Conservation (phyloP, 768 basidiomycete genomes). For the Thelephora aurantiotincta region DNA sequence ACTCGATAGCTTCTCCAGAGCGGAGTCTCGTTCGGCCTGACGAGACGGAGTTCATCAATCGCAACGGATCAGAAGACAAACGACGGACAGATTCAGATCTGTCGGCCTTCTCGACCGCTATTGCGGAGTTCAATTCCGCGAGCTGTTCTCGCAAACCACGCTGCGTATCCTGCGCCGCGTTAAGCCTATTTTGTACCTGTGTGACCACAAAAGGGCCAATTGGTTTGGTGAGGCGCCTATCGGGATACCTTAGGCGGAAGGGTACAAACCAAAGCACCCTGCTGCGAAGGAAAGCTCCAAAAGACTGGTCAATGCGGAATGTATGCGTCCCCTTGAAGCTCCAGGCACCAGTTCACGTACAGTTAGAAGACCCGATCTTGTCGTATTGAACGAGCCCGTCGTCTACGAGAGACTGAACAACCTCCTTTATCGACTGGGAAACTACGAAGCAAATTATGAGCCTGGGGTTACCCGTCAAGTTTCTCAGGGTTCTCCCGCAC, state of each 20-base stretch:
- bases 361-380: conserved; percentile 92
- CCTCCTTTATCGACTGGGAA: conserved; percentile 85
- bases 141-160: conserved; percentile 30
- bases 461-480: neutral
- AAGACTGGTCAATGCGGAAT: conserved; percentile 43
- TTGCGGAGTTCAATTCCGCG: conserved; percentile 28
- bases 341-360: conserved; percentile 28
- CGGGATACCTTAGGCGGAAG: too few relatives aligned
- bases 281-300: conserved; percentile 91
- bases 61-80: neutral
- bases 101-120: conserved; percentile 36
- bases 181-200: conserved; percentile 46
- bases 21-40: conserved; percentile 42
- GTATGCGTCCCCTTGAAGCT: conserved; percentile 14
- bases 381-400: conserved; percentile 78
- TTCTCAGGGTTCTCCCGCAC: conserved; percentile 22
- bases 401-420: conserved; percentile 74
- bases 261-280: conserved; percentile 51
- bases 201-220: neutral
- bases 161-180: conserved; percentile 32
- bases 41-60: neutral
- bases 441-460: conserved; percentile 27
- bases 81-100: conserved; percentile 43
- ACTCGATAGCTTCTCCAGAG: conserved; percentile 33
- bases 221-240: too few relatives aligned